Conservation (phyloP, 805 yeast genomes). For the Kuraishia floccosa region DNA sequence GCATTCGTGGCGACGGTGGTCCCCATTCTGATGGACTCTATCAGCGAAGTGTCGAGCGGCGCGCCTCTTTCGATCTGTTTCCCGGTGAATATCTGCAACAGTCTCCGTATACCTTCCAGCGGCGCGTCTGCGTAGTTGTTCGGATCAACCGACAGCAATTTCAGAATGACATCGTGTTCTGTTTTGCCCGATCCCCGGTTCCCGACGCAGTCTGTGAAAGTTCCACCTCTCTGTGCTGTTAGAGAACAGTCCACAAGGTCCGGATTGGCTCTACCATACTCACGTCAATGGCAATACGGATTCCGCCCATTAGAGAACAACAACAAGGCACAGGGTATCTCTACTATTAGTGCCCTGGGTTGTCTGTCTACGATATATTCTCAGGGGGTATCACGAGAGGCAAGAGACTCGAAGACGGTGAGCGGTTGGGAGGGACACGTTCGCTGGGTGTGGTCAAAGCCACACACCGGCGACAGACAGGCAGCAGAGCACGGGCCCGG, state of each 20-base stretch:
- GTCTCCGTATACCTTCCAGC: conserved; percentile 78
- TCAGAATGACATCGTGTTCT: conserved; percentile 56
- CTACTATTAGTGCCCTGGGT: too few species aligned
- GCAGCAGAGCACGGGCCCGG: too few species aligned
- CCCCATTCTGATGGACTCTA: conserved; percentile 74
- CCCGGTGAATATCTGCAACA: conserved; percentile 50
- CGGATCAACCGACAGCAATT: conserved; percentile 82
- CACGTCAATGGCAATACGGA: neutral
- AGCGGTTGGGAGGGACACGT: too few species aligned
- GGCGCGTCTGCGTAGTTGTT: conserved; percentile 84
- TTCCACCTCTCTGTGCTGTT: conserved; percentile 70
- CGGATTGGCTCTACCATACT: too few species aligned
- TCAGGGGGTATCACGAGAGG: too few species aligned
- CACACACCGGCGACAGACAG: too few species aligned
- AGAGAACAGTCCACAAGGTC: too few species aligned
- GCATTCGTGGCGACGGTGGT: conserved; percentile 97
- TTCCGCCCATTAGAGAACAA: neutral
- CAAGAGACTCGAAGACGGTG: too few species aligned
- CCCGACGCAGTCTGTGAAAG: conserved; percentile 72
- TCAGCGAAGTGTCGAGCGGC: conserved; percentile 49
- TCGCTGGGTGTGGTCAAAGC: too few species aligned
- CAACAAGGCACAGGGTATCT: neutral
- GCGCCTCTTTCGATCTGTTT: conserved; percentile 43
- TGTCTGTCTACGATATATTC: too few species aligned
- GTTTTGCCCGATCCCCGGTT: conserved; percentile 32